Evolutionary conservation across 495 filamentous ascomycete genomes (phyloP).

Genomic region (Penicillium bovifimosum): DNA sequence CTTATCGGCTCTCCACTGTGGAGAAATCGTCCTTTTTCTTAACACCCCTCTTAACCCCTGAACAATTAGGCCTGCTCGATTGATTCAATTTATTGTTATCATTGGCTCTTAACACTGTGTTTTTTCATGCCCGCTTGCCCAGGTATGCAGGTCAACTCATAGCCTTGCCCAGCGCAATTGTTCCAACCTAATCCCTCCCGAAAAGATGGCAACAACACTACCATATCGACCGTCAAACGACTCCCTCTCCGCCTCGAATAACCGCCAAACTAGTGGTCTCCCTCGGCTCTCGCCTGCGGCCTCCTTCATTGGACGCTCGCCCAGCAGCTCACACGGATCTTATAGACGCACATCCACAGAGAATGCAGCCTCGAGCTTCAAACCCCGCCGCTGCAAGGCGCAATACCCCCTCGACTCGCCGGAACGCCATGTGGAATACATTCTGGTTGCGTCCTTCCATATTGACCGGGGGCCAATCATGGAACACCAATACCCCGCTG

Average conservation of each 20-base stretch:
- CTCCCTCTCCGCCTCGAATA: slow-evolving; percentile 32
- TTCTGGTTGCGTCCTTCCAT: slow-evolving; percentile 96
- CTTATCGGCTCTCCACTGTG: slow-evolving; percentile 31
- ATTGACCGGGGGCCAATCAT: slow-evolving; percentile 94
- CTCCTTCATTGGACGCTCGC: slow-evolving; percentile 51
- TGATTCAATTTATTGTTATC: background rate
- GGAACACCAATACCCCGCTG: slow-evolving; percentile 94
- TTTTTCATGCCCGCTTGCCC: background rate
- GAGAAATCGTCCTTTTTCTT: slow-evolving; percentile 28
- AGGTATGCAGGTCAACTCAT: slow-evolving; percentile 14
- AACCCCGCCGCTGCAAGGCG: slow-evolving; percentile 58
- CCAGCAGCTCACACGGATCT: slow-evolving; percentile 39
- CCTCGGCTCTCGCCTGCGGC: slow-evolving; percentile 51
- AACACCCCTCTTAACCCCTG: slow-evolving; percentile 8
- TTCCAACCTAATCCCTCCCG: slow-evolving; percentile 12
- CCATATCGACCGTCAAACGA: slow-evolving; percentile 44
- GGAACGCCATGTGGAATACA: slow-evolving; percentile 97
- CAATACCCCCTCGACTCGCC: slow-evolving; percentile 75
- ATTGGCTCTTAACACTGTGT: background rate
- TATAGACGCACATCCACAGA: slow-evolving; percentile 42
- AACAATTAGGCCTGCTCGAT: background rate
- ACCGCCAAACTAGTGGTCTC: slow-evolving; percentile 46
- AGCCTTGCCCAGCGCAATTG: slow-evolving; percentile 7
- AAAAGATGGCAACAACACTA: slow-evolving; percentile 39
- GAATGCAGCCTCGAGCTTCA: slow-evolving; percentile 36